These are phyloP conservation scores for Neolentinus lepideus DNA, from an alignment of 1,284 basidiomycete species.

Conservation along the genomic window DNA sequence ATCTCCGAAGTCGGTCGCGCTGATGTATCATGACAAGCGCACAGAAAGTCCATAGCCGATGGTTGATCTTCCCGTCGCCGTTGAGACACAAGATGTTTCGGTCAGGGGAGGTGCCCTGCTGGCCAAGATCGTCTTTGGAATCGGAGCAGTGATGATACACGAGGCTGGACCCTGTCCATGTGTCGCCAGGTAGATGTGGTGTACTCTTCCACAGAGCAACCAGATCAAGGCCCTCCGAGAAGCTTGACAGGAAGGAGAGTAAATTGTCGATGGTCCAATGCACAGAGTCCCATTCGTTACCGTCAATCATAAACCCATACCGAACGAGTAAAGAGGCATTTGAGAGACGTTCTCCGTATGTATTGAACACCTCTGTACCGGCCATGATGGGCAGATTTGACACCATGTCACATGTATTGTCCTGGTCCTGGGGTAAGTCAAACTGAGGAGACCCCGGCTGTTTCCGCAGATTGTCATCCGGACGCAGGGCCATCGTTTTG, in stretches of 20 bases:
- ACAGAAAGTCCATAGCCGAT: constrained; percentile 23
- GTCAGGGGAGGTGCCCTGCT: not conserved
- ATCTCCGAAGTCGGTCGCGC: constrained; percentile 2
- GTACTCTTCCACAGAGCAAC: not conserved
- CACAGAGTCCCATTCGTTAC: constrained; percentile 52
- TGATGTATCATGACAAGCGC: constrained; percentile 12
- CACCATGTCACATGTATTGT: constrained; percentile 55
- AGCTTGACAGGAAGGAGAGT: constrained; percentile 3
- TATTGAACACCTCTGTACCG: constrained; percentile 74
- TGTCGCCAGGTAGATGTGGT: not conserved
- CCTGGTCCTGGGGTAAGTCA: not conserved
- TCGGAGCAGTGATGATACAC: constrained; percentile 8
- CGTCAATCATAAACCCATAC: constrained; percentile 71
- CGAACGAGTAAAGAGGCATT: constrained; percentile 66
- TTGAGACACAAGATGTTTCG: constrained; percentile 16
- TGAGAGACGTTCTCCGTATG: constrained; percentile 69
- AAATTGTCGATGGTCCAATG: constrained; percentile 38
- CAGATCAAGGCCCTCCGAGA: not conserved
- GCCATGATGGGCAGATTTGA: constrained; percentile 43
- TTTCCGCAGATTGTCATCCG: not conserved
- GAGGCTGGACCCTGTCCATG: constrained; percentile 10
- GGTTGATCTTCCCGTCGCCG: constrained; percentile 23
- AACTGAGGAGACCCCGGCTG: not conserved
- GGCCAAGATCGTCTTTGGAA: not conserved
- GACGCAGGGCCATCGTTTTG: not conserved